Percentiles rank a stretch among this genome's conserved stretches.
Evolutionary conservation across 2,329 filamentous ascomycete genomes (phyloP).

Genomic region (Stenocarpella maydis): DNA sequence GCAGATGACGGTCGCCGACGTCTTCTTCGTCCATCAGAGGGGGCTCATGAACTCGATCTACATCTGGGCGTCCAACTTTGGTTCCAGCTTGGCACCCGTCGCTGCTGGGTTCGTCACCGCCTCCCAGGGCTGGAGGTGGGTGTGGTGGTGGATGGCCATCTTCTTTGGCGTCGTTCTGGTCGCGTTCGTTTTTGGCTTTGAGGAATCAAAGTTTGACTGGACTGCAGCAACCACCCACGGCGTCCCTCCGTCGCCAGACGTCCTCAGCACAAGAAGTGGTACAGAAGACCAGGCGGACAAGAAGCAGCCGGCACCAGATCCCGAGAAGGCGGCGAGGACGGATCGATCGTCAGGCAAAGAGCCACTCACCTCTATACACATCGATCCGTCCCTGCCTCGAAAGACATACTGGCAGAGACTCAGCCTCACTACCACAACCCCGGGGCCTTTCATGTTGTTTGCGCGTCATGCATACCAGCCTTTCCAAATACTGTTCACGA

Average conservation of each 20-base stretch:
- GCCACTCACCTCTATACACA: neutral
- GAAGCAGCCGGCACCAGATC: conserved; percentile 3
- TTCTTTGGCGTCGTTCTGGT: conserved; percentile 32
- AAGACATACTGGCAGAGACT: conserved; percentile 34
- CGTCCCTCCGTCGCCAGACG: neutral
- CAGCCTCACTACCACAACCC: conserved; percentile 32
- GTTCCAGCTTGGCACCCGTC: conserved; percentile 38
- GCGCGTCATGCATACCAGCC: conserved; percentile 35
- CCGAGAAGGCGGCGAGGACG: conserved; percentile 27
- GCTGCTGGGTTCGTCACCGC: conserved; percentile 34
- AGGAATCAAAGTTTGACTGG: conserved; percentile 36
- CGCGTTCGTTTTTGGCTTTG: conserved; percentile 33
- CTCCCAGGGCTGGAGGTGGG: conserved; percentile 35
- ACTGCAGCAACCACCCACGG: conserved; percentile 23
- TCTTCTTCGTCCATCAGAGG: conserved; percentile 58
- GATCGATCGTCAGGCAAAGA: neutral
- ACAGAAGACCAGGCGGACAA: neutral
- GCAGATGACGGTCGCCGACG: conserved; percentile 56
- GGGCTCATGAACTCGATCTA: conserved; percentile 57
- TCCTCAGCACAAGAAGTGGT: neutral
- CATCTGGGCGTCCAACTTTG: conserved; percentile 48
- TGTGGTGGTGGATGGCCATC: conserved; percentile 35
- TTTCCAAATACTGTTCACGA: conserved; percentile 34
- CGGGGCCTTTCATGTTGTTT: conserved; percentile 31
- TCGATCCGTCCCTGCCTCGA: conserved; percentile 30